These are phyloP conservation scores for Inonotus hispidus DNA, from an alignment of 1,284 basidiomycete species.

Conservation along the genomic window DNA sequence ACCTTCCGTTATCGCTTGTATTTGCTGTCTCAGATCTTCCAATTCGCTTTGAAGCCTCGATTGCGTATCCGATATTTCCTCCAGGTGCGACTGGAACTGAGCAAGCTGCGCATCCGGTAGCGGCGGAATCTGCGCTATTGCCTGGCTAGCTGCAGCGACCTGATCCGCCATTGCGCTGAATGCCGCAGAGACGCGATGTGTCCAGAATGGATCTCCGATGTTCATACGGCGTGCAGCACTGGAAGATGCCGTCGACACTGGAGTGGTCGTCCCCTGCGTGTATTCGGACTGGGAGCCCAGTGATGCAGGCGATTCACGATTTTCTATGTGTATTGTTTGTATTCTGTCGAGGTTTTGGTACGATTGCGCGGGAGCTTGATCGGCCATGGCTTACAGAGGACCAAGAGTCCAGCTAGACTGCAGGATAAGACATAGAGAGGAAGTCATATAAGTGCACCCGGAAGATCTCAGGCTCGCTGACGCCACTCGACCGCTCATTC, in stretches of 20 bases:
- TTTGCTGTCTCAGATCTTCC: conserved; percentile 25
- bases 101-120: conserved; percentile 17
- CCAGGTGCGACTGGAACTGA: conserved; percentile 26
- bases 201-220: conserved; percentile 25
- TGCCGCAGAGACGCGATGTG: conserved; percentile 31
- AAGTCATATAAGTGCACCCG: background rate
- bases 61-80: conserved; percentile 29
- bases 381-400: background rate
- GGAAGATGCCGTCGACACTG: background rate
- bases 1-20: conserved; percentile 21
- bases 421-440: background rate
- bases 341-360: background rate
- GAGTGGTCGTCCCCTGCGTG: background rate
- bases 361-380: background rate
- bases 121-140: conserved; percentile 29
- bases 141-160: conserved; percentile 36
- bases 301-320: conserved; percentile 5
- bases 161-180: conserved; percentile 37
- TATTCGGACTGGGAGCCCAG: conserved; percentile 6
- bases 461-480: background rate
- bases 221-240: background rate
- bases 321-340: conserved; percentile 11
- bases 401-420: background rate
- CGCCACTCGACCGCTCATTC: background rate
- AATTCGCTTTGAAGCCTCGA: conserved; percentile 26